Base-by-base conservation (phyloP, 2,329 filamentous ascomycete genomes). In the Lachnellula subtilissima region DNA sequence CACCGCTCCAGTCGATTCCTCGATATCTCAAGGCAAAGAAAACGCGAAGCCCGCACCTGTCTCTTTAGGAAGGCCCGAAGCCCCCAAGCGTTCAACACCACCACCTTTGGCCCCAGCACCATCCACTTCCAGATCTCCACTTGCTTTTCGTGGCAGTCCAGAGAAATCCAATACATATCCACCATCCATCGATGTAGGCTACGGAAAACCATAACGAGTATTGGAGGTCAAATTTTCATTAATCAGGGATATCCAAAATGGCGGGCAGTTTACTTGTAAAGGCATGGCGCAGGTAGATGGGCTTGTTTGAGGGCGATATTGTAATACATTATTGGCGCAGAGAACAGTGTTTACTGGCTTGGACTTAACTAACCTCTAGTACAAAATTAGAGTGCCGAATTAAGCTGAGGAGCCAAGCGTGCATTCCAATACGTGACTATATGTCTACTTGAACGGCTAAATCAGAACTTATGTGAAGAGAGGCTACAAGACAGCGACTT, bases 81-180 rank as follows among this genome's bases (percentile, higher is more conserved):
- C 52, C 57, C 5, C 58, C 56, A 11, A 23, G 39, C 12, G 55
- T 62, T 22, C 28, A 52, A 2, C 52, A 52, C 59, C 60, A 23
- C 54, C 56, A 15, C 42, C 48, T 39, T 5, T 37, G 5, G 40
- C 53, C 37, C 25, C 56, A 42, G 50, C 37, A 12, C 57, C 43
- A 32, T 48, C 55, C 25, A 39, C 58, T 39, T 60, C 59, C 11
- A 53, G 45, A 45, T 64, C 67, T 45, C 65, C 67, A 14, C 70
- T 86, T 64, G 81, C 83, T 64, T 82, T 82, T 72, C 79, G 83
- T 65, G 79, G 80, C 61, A 85, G 82, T 65, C 82, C 83, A 23
- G 83, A 85, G 66, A 85, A 85, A 72, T 65, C 73, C 50, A 72
- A 74, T 52, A 37, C 59, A 35, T 62, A 67, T 45, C 48, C 56